Evolutionary conservation across 2,329 filamentous ascomycete species (phyloP).

Genomic region (Diaporthe sp.): DNA sequence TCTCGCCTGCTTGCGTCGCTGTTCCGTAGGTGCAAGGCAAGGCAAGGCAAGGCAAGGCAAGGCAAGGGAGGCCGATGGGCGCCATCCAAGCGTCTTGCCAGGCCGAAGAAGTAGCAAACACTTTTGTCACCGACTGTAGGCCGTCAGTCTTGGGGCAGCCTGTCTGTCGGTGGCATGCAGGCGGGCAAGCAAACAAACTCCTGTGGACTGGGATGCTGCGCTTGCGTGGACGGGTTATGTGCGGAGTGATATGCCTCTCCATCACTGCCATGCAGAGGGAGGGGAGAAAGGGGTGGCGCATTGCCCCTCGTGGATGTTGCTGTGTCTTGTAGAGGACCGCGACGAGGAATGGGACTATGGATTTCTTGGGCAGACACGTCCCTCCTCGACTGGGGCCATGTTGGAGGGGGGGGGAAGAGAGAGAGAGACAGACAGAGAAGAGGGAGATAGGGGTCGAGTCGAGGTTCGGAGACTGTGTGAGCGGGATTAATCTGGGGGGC

Average conservation of each 20-base stretch:
- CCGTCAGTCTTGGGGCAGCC: not conserved
- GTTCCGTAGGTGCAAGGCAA: not conserved
- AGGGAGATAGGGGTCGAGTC: not conserved
- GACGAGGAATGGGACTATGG: not conserved
- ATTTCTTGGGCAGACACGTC: not conserved
- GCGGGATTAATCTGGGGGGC: conserved; percentile 12
- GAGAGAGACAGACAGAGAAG: not conserved
- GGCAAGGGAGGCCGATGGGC: not conserved
- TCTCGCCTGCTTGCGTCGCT: not conserved
- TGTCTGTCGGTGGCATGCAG: not conserved
- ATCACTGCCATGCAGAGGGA: not conserved
- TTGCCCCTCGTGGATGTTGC: not conserved
- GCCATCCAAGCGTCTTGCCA: not conserved
- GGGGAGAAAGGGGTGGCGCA: not conserved
- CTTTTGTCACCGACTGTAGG: conserved; percentile 10
- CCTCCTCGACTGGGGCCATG: not conserved
- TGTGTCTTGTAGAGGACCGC: not conserved
- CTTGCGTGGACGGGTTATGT: not conserved
- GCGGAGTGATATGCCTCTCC: not conserved
- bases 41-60: conserved; percentile 18
- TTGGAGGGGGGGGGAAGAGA: too few species aligned
- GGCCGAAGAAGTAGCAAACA: conserved; percentile 14
- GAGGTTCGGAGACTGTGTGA: not conserved
- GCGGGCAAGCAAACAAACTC: not conserved
- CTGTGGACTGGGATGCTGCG: not conserved